Conservation (phyloP, 2,329 filamentous ascomycete species). For the Paecilomyces variotii region DNA sequence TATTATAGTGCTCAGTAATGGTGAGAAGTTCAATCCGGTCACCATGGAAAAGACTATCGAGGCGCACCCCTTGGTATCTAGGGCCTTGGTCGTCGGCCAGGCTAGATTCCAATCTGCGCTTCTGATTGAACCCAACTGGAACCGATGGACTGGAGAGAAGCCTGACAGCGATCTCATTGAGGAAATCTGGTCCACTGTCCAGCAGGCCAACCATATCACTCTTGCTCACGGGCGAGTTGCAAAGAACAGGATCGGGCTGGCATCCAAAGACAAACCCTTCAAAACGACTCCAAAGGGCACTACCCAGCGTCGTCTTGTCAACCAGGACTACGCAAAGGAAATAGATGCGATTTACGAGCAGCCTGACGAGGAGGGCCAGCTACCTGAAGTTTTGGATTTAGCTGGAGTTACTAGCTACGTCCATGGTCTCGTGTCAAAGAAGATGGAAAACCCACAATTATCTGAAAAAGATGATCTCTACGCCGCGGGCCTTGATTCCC, state of each 20-base stretch:
- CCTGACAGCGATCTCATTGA: constrained; percentile 24
- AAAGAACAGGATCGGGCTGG: constrained; percentile 35
- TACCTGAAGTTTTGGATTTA: constrained; percentile 3
- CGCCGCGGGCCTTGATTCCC: constrained; percentile 14
- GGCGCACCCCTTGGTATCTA: constrained; percentile 23
- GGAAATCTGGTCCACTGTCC: constrained; percentile 38
- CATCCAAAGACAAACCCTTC: constrained; percentile 37
- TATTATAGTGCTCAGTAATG: constrained; percentile 38
- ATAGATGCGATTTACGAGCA: constrained; percentile 40
- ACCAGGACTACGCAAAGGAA: constrained; percentile 35
- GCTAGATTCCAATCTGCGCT: constrained; percentile 28
- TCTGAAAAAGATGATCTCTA: constrained; percentile 11
- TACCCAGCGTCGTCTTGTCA: constrained; percentile 34
- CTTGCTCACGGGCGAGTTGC: constrained; percentile 37
- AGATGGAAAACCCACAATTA: not conserved
- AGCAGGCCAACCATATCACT: constrained; percentile 35
- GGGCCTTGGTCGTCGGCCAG: constrained; percentile 29
- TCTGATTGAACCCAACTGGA: constrained; percentile 27
- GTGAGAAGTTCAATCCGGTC: constrained; percentile 39
- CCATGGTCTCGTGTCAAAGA: constrained; percentile 1
- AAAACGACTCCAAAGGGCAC: constrained; percentile 40
- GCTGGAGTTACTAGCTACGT: constrained; percentile 1
- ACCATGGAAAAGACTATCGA: constrained; percentile 31
- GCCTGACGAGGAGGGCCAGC: constrained; percentile 6
- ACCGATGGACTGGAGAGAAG: constrained; percentile 6